Evolutionary conservation across 495 filamentous ascomycete species (phyloP).

Genomic region (Eremomyces bilateralis): DNA sequence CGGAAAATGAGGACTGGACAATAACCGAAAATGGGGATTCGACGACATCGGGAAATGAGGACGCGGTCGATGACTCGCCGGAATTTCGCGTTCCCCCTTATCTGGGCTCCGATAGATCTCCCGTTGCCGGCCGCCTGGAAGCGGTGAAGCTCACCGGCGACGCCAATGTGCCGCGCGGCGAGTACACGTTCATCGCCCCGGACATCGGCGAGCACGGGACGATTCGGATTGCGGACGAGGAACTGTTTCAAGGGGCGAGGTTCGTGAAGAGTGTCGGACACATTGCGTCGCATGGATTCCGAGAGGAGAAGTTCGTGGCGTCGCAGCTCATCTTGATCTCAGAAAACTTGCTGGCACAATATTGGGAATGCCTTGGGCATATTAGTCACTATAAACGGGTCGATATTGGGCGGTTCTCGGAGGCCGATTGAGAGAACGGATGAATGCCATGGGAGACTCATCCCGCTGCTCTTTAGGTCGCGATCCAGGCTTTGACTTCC

Average conservation of each 20-base stretch:
- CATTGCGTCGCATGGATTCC: slow-evolving; percentile 48
- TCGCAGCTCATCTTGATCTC: slow-evolving; percentile 55
- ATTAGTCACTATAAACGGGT: slow-evolving; percentile 66
- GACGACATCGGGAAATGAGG: slow-evolving; percentile 1
- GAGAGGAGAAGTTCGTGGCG: slow-evolving; percentile 32
- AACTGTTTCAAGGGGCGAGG: slow-evolving; percentile 47
- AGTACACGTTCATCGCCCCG: slow-evolving; percentile 55
- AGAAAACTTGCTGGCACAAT: slow-evolving; percentile 54
- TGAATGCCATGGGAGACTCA: no score
- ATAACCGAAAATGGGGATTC: slow-evolving; percentile 5
- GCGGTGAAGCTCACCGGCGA: slow-evolving; percentile 87
- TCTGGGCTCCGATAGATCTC: no score
- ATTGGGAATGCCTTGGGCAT: slow-evolving; percentile 60
- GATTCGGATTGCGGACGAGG: slow-evolving; percentile 37
- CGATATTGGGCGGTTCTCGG: slow-evolving; percentile 16
- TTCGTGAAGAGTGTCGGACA: slow-evolving; percentile 61
- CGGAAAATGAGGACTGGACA: slow-evolving; percentile 3
- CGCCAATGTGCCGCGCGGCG: slow-evolving; percentile 66
- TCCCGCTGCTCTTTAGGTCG: no score
- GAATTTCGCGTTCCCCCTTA: no score
- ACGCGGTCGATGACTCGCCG: slow-evolving; percentile 3
- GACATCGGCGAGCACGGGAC: slow-evolving; percentile 47
- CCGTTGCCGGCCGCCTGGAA: slow-evolving; percentile 33
- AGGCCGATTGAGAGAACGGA: neutral
- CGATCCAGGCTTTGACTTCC: no score